phyloP scores from a whole-genome alignment of 139 green algal species.

The Zygnema circumcarinatum region DNA sequence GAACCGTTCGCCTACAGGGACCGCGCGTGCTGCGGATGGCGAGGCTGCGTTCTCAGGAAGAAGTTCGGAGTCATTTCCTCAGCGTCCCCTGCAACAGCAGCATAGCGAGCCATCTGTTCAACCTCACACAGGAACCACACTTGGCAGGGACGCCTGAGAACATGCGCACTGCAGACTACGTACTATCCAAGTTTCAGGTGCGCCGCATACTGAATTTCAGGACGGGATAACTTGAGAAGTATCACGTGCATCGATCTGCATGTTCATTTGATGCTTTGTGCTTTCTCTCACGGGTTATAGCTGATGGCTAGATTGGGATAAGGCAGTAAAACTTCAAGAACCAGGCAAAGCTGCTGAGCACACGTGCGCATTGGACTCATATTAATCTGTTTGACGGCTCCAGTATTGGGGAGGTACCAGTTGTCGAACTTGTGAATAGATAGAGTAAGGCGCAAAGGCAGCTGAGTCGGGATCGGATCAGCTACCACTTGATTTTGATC shows the following conservation, averaged over 20 bases:
- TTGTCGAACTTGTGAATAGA: no score
- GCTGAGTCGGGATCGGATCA: no score
- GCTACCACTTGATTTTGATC: no score
- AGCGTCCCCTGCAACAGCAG: constrained; percentile 4
- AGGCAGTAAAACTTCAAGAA: neutral
- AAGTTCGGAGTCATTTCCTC: neutral
- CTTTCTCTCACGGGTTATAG: neutral
- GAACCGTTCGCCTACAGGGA: no score
- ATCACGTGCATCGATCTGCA: neutral
- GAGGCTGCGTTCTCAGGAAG: neutral
- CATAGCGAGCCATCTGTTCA: neutral
- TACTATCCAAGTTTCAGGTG: constrained; percentile 2
- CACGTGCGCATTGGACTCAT: no score
- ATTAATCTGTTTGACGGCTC: no score
- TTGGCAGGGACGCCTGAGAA: constrained; percentile 35
- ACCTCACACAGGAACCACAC: constrained; percentile 35
- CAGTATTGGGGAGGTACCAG: no score
- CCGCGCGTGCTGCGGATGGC: neutral
- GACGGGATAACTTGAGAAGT: no score
- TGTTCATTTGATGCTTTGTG: neutral
- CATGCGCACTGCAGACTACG: constrained; percentile 39
- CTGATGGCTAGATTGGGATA: neutral
- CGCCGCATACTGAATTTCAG: neutral
- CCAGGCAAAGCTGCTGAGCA: no score
- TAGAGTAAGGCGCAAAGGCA: no score